Percentiles rank a stretch among this genome's conserved stretches.
phyloP scores from a whole-genome alignment of 805 yeast genomes.

The Kodamaea hsintzibuensis region DNA sequence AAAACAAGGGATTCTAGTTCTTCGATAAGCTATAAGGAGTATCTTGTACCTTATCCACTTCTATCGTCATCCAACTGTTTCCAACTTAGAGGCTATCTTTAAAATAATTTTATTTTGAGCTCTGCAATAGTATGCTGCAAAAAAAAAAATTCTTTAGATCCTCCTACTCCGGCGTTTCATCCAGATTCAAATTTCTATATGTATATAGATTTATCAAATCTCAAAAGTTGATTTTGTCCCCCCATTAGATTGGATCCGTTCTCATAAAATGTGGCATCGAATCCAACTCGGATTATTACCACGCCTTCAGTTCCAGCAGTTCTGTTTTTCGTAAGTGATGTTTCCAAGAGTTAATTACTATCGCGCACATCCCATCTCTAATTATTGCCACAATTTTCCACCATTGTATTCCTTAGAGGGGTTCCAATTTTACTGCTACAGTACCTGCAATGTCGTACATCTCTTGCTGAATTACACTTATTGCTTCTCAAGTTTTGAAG shows the following conservation, averaged over 20 bases:
- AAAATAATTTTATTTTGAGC: conserved; percentile 77
- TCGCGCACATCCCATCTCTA: no score
- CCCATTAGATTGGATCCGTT: conserved; percentile 84
- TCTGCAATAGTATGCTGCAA: conserved; percentile 76
- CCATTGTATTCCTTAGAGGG: conserved; percentile 66
- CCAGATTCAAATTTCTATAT: conserved; percentile 27
- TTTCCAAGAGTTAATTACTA: no score
- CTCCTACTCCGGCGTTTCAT: conserved; percentile 62
- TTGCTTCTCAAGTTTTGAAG: conserved; percentile 73
- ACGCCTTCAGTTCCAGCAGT: no score
- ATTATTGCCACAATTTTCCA: conserved; percentile 76
- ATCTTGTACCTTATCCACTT: conserved; percentile 71
- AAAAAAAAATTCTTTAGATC: conserved; percentile 88
- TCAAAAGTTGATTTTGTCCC: conserved; percentile 85
- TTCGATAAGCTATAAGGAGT: conserved; percentile 54
- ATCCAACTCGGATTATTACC: no score
- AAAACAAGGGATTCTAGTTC: conserved; percentile 47
- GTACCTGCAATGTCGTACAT: conserved; percentile 90
- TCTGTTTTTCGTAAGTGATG: conserved; percentile 16
- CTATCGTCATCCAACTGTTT: conserved; percentile 87
- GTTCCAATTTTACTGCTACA: conserved; percentile 82
- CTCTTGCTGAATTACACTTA: conserved; percentile 91
- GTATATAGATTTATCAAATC: conserved; percentile 84
- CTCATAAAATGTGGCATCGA: conserved; percentile 47
- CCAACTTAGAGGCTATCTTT: conserved; percentile 87